Base-by-base conservation (phyloP, 2,329 filamentous ascomycete genomes). In the Rutstroemia sp. region DNA sequence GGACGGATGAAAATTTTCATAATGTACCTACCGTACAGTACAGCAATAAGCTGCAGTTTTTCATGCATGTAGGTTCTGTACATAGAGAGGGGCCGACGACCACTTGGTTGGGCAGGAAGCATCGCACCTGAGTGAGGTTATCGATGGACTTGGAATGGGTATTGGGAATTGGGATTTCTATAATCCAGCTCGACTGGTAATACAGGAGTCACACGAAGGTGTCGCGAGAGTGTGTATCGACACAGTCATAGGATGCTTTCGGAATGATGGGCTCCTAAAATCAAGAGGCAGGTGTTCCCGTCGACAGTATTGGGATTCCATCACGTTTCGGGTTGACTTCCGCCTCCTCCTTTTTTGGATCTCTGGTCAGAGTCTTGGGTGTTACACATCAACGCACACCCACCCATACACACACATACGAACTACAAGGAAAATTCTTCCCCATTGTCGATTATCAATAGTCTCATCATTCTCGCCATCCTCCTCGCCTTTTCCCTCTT, bases 41-140 rank as follows among this genome's bases (percentile, higher is more conserved):
- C 16, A 41, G 38, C 5, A 41, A 5, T 19, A 19, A 45, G 34
- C 17, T 44, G 37, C 52, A 42, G 34, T 44, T 49, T 30, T 27
- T 27, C 9, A 54, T 54, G 52, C 52, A 54, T 54, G 45, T 48
- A 54, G 52, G 37, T 49, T 54, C 45, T n/a, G 23, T 42, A 42
- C 38, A 49, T 27, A 49, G 38, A 49, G 52, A 49, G 45, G 52
- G 42, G 51, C 51, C 37, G 34, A 14, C 39, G 12, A 17, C 37
- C 38, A 47, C 48, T 49, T 41, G 39, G 37, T 41, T 48, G 30
- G 52, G 52, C 45, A 49, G 37, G 21, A 49, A 54, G 30, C 14
- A n/a, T n/a, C 2, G 2, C 42, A 19, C 19, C 19, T 7, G 10
- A 25, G 12, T 41, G 52, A 49, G 14, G 37, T 17, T 49, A 34